Evolutionary conservation across 2,329 filamentous ascomycete genomes (phyloP), one percentile per base, ranked within the genome.

Genomic region (Stemphylium beticola): DNA sequence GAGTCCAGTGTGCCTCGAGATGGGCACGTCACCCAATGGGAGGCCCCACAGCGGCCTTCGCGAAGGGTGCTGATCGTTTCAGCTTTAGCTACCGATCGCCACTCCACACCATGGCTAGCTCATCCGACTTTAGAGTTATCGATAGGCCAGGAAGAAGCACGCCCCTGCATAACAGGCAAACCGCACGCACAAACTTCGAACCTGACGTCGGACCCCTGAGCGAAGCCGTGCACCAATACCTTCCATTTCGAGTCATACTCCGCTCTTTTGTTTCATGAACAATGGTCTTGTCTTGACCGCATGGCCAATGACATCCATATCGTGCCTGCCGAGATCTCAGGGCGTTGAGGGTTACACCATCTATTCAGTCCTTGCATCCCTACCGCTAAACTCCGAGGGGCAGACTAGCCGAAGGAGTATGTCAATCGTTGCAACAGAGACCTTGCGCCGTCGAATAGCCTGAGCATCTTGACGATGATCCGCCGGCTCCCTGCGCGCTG

Each of bases 221-320:
- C 56, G 47, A 17, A 48, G 50, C 54, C 33, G 56, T 53, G 42
- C 54, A 56, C 61, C 57, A 57, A 60, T 59, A 44, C 51, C 50
- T 49, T 48, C 52, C 56, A 38, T 41, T 53, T 57, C 53, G 53
- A 61, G 56, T 51, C 55, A 53, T 52, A 40, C 57, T 62, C 60
- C 60, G 50, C 60, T 61, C 56, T 57, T 52, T 58, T 58, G 68
- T 71, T 72, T 73, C 68, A 71, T 36, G 66, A 66, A 72, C 69
- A 67, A 61, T 58, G 55, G 53, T 53, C 57, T 60, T 50, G 51
- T 57, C 51, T 60, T 57, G 34, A 31, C 32, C 46, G 49, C 54
- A 46, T 24, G 53, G 53, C 70, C 68, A 71, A 71, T 73, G 41
- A 54, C 20, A 34, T 12, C 24, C 18, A 12, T 33, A 26, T 55